Base-by-base conservation (phyloP, 2,329 filamentous ascomycete genomes). In the Fusarium gaditjirri region DNA sequence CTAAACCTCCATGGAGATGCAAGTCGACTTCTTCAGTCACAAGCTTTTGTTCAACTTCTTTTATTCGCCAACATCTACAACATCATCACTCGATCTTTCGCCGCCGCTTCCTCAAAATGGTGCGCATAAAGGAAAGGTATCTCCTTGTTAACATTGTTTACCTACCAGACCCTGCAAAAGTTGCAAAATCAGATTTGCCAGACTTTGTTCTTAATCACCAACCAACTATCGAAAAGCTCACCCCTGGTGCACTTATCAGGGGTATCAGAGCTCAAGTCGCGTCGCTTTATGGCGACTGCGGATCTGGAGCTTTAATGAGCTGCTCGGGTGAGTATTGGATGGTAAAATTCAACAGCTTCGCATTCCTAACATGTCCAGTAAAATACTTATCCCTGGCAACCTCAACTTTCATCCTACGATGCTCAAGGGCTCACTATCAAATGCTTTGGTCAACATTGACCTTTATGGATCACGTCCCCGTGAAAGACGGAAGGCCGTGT, bases 61-160 rank as follows among this genome's bases (percentile, higher is more conserved):
- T 29, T 6, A 19, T 41, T 23, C 19, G 31, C 11, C 27, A 62
- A 54, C 43, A 41, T 27, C 19, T 21, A 47, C 13, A 33, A 10
- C 33, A 59, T 50, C n/a, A 49, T 13, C 3, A 44, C 36, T 16
- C 44, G n/a, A 36, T 55, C 49, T 41, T 23, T 4, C 8, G 5
- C 25, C 43, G 21, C 23, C 14, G 23, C 4, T 38, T 43, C 21
- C 14, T 50, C 35, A 71, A 39, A 53, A 98, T 99, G 96, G 96
- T 99, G 67, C 94, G 96, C 79, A 90, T 98, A 75, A 99, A 99
- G 83, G 93, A 97, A 82, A 92, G 96, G 77, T 99, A 99, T 81
- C 89, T 99, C 23, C 90, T 98, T n/a, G 90, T 98, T 70, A 94
- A 97, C 80, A 94, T 98, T 73, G 87, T 98, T 50, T 98, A 98